Base-by-base conservation (phyloP, 371 early-diverging fungal species). In the Saksenaea vasiformis region DNA sequence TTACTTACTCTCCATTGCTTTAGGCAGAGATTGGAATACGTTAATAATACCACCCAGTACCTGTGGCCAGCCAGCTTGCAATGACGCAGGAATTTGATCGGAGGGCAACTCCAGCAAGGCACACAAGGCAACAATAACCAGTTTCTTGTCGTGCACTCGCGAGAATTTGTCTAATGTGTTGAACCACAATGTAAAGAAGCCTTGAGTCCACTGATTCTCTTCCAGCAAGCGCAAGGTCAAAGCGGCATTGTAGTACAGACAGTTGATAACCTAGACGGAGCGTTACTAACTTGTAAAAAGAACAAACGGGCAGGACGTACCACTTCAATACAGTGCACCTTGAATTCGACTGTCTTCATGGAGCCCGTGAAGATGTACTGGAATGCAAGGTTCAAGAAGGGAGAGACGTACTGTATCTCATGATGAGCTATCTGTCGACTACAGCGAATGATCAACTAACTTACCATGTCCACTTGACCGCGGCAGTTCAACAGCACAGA, bases 91-190 rank as follows among this genome's bases (percentile, higher is more conserved):
- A 10, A 95, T 70, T 60, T 86, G 83, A 3, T 84, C 88, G 15
- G 78, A 65, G 3, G 95, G 91, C 1, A 93, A 74, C 11, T 80
- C 79, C 37, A 96, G 63, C 17, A 97, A 64, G 0, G 92, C 71
- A 58, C 89, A 90, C 28, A 96, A 72, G 0, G 95, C 85, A 38
- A 93, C 70, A 51, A 97, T 92, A 10, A 85, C 84, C 14, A 96
- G 84, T 78, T 93, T 93, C 85, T 94, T 96, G 79, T 97, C 98
- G 69, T 95, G 94, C 5, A 97, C 97, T 56, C 95, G 75, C 9
- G 82, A 69, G 69, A 96, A 92, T 60, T 84, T 80, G 43, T 83
- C 84, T 24, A 93, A 64, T 39, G 83, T 81, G 43, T 82, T 72
- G 76, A 94, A 90, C 92, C 96, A 94, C 19, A 89, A 72, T 2